Evolutionary conservation across 2,329 filamentous ascomycete genomes (phyloP), one percentile per base, ranked within the genome.

Genomic region (Aspergillus fumigatiaffinis): DNA sequence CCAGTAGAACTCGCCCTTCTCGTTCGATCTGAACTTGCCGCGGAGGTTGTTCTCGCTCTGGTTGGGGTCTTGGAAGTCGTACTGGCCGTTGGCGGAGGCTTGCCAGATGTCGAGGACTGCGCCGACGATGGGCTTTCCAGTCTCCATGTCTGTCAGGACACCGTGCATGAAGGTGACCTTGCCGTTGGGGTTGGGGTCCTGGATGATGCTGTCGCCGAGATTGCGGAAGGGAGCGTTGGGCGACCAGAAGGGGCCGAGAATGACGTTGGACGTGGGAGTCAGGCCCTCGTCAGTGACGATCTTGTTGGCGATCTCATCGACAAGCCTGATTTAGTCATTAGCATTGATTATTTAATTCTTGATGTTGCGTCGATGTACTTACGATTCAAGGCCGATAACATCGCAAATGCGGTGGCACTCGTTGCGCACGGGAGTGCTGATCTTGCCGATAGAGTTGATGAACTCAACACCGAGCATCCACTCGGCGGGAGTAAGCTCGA

Each of bases 101-200:
- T 91, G 87, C 88, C 88, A 91, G 78, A 91, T 87, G 71, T 91
- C 89, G 67, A 91, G 85, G 62, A 89, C 85, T 64, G 87, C 88
- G 67, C 80, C 79, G 54, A 81, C 81, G 66, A 91, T 86, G 60
- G 85, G 85, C 76, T 83, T 82, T 69, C 85, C 84, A 57, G 87
- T 89, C 61, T 83, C 78, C 63, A 87, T 78, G 68, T 90, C 86
- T 51, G 74, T 81, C 68, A 91, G 82, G 50, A 81, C 77, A 64
- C 88, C 88, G 79, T 90, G 87, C 85, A 91, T 89, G 64, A 82
- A 80, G 53, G 83, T 83, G 53, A 85, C 76, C 60, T 84, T 78
- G 50, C 86, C 88, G 51, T 84, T 77, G 51, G 67, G 64, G 55
- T 84, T 79, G 59, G 80, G 73, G 71, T 87, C 75, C 71, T 87